Percentiles rank a stretch among this genome's conserved stretches.
These are phyloP conservation scores for Phytophthora pistaciae DNA, from an alignment of 352 stramenopile genomes.

Conservation along the genomic window DNA sequence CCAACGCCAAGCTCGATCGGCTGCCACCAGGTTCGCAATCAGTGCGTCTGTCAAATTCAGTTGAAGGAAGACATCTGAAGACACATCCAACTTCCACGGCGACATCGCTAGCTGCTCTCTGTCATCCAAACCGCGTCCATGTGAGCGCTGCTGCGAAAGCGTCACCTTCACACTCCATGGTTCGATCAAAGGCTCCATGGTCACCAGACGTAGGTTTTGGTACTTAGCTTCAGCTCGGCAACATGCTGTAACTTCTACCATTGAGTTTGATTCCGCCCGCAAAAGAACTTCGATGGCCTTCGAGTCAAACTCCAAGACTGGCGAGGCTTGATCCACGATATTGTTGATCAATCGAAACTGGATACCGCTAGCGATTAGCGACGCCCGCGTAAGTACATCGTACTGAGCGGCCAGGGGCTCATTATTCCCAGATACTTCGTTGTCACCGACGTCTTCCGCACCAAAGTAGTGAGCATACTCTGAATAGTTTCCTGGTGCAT, in stretches of 20 bases:
- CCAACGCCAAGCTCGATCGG: conserved; percentile 83
- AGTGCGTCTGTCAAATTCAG: conserved; percentile 87
- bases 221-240: conserved; percentile 82
- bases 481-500: conserved; percentile 38
- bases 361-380: conserved; percentile 46
- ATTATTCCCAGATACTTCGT: conserved; percentile 14
- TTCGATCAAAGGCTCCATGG: conserved; percentile 84
- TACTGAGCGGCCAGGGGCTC: conserved; percentile 5
- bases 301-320: conserved; percentile 74
- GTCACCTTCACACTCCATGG: conserved; percentile 70
- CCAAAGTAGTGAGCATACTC: conserved; percentile 52
- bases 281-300: conserved; percentile 46
- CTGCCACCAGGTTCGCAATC: conserved; percentile 80
- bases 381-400: conserved; percentile 42
- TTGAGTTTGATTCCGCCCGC: conserved; percentile 41
- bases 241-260: conserved; percentile 42
- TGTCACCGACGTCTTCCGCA: conserved; percentile 16
- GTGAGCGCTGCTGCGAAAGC: conserved; percentile 43
- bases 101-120: conserved; percentile 16
- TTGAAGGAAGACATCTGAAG: conserved; percentile 71
- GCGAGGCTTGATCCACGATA: conserved; percentile 82
- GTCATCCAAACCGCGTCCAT: conserved; percentile 27
- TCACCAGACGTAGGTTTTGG: conserved; percentile 85
- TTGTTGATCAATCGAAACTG: conserved; percentile 87
- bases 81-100: conserved; percentile 70